A percentile compares a stretch with the other conserved stretches of the same genome.
These are phyloP conservation scores for Fistulinella cinereoalba DNA, from an alignment of 1,284 basidiomycete genomes.

Conservation along the genomic window DNA sequence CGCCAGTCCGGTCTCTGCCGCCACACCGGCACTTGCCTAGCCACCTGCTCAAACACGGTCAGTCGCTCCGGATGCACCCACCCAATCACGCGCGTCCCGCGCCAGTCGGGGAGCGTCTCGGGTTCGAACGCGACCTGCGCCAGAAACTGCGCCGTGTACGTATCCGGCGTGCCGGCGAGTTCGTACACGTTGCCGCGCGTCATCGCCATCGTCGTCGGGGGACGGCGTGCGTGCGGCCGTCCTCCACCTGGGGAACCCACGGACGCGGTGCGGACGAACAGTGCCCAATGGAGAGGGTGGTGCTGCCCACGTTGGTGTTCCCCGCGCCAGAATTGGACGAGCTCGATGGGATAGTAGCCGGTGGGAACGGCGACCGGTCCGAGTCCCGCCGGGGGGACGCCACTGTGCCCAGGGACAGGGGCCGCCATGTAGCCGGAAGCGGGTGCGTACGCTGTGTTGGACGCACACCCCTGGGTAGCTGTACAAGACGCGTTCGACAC, in stretches of 20 bases:
- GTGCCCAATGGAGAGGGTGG: conserved; percentile 27
- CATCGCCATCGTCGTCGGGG: not conserved
- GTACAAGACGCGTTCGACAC: too few relatives aligned
- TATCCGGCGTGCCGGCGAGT: conserved; percentile 22
- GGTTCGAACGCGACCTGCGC: conserved; percentile 2
- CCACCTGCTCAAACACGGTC: conserved; percentile 15
- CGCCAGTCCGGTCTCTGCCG: conserved; percentile 20
- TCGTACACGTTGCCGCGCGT: conserved; percentile 27
- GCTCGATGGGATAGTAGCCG: conserved; percentile 23
- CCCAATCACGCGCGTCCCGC: conserved; percentile 24
- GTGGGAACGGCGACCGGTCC: conserved; percentile 19
- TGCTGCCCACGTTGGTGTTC: conserved; percentile 6
- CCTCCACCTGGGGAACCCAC: not conserved
- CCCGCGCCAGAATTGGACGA: conserved; percentile 31
- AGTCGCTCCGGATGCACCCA: conserved; percentile 16
- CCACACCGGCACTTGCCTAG: conserved; percentile 13
- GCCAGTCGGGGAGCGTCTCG: conserved; percentile 16
- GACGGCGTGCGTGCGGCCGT: not conserved
- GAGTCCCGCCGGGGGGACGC: conserved; percentile 4
- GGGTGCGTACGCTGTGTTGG: not conserved
- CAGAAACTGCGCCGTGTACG: conserved; percentile 23
- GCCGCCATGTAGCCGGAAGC: not conserved
- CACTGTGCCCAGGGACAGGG: not conserved
- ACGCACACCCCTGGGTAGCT: not conserved
- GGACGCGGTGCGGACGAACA: conserved; percentile 25